These are phyloP conservation scores for Trichosporon asahii DNA, from an alignment of 1,284 basidiomycete genomes.

Conservation along the genomic window DNA sequence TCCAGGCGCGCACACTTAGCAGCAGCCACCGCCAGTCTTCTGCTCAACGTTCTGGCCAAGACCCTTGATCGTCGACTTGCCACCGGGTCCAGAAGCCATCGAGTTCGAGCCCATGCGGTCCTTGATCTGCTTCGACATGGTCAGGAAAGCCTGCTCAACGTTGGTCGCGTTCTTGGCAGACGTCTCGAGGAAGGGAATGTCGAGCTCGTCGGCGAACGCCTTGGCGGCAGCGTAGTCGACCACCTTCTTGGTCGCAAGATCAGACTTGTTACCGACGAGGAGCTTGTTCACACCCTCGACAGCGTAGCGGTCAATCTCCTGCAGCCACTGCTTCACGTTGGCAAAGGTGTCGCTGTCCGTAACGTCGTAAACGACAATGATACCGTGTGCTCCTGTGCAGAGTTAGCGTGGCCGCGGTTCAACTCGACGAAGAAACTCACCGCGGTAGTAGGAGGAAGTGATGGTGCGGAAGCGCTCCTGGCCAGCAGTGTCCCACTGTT, in stretches of 20 bases:
- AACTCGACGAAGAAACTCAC: slow-evolving; percentile 13
- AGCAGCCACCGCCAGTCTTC: slow-evolving; percentile 70
- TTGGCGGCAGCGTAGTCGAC: slow-evolving; percentile 97
- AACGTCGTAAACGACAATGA: slow-evolving; percentile 98
- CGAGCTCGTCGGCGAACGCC: slow-evolving; percentile 94
- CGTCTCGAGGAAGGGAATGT: slow-evolving; percentile 96
- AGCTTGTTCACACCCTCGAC: slow-evolving; percentile 99
- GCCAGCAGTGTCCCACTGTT: slow-evolving; percentile 94
- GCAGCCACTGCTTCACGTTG: slow-evolving; percentile 99
- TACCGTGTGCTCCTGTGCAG: slow-evolving; percentile 75
- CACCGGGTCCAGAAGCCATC: slow-evolving; percentile 52
- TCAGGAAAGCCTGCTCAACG: slow-evolving; percentile 99
- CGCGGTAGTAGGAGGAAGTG: slow-evolving; percentile 91
- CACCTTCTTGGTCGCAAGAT: slow-evolving; percentile 96
- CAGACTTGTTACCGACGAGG: slow-evolving; percentile 96
- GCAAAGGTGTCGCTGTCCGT: slow-evolving; percentile 86
- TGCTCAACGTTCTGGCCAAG: slow-evolving; percentile 74
- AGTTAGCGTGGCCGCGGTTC: background rate
- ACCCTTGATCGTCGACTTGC: slow-evolving; percentile 55
- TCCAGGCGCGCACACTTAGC: slow-evolving; percentile 53
- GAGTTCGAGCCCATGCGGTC: slow-evolving; percentile 64
- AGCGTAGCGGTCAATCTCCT: slow-evolving; percentile 98
- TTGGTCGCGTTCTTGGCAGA: slow-evolving; percentile 98
- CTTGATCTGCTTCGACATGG: slow-evolving; percentile 98
- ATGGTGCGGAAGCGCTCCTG: slow-evolving; percentile 98